Conservation (phyloP, 768 basidiomycete species). For the Rhodotorula babjevae region DNA sequence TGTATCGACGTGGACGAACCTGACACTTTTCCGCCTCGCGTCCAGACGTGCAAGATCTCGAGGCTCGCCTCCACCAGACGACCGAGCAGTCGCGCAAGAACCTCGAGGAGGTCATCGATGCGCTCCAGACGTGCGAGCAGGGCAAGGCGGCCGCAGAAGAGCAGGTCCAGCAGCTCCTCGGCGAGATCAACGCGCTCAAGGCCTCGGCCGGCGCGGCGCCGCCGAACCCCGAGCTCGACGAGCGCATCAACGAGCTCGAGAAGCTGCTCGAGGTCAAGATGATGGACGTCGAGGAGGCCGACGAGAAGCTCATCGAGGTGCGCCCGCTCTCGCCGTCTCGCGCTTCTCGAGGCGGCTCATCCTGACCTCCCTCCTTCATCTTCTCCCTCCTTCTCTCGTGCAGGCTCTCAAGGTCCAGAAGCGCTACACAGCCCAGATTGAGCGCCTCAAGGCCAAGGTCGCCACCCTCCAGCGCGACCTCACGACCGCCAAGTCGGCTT, state of each 20-base stretch:
- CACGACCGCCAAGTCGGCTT: slow-evolving; percentile 17
- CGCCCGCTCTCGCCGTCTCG: not conserved
- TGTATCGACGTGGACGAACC: not conserved
- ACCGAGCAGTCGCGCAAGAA: slow-evolving; percentile 5
- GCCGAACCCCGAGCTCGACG: not conserved
- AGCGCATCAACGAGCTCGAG: slow-evolving; percentile 23
- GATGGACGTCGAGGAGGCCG: slow-evolving; percentile 32
- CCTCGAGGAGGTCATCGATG: slow-evolving; percentile 18
- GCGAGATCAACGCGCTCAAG: slow-evolving; percentile 5
- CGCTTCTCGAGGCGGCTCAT: too few relatives aligned
- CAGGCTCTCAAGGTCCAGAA: slow-evolving; percentile 35
- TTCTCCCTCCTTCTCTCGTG: too few relatives aligned
- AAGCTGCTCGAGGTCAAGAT: slow-evolving; percentile 10
- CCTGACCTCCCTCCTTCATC: too few relatives aligned
- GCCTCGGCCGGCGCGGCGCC: not conserved
- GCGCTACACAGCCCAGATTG: slow-evolving; percentile 15
- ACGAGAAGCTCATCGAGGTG: slow-evolving; percentile 36
- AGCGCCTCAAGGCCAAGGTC: slow-evolving; percentile 34
- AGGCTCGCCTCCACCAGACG: slow-evolving; percentile 3
- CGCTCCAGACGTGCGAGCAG: not conserved
- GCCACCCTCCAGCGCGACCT: slow-evolving; percentile 33
- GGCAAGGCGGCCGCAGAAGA: slow-evolving; percentile 6
- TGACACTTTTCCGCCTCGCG: not conserved
- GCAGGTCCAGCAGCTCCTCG: slow-evolving; percentile 1
- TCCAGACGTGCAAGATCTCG: slow-evolving; percentile 4